Percentiles rank a stretch among this genome's conserved stretches.
These are phyloP conservation scores for Rheum nobile DNA, from an alignment of 148 eudicot genomes.

Conservation along the genomic window DNA sequence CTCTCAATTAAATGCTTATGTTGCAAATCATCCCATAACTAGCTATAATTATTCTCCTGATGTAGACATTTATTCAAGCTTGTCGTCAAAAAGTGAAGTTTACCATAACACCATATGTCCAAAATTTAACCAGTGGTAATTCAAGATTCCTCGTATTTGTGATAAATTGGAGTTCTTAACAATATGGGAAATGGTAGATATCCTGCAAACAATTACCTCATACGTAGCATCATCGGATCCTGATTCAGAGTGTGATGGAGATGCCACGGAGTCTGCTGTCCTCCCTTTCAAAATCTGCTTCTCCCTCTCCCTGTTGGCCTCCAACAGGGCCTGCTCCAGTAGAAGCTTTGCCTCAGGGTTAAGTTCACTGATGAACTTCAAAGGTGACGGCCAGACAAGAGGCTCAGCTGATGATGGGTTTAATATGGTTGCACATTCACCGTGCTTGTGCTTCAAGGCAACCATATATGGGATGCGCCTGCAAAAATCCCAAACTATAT, in stretches of 20 bases:
- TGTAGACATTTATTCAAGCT: background rate
- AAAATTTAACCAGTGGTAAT: background rate
- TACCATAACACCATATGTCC: background rate
- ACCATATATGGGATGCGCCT: conserved; percentile 90
- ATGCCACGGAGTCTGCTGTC: conserved; percentile 33
- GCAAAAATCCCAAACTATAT: conserved; percentile 7
- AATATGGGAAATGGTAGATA: background rate
- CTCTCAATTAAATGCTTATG: background rate
- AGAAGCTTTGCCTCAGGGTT: conserved; percentile 78
- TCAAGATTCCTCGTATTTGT: background rate
- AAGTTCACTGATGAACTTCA: conserved; percentile 89
- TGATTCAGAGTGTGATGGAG: conserved; percentile 61
- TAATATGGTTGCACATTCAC: conserved; percentile 70
- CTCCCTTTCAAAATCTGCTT: conserved; percentile 62
- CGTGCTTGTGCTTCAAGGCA: conserved; percentile 63
- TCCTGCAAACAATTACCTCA: conserved; percentile 40
- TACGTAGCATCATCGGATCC: conserved; percentile 53
- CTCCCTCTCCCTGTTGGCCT: conserved; percentile 87
- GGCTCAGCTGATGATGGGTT: conserved; percentile 94
- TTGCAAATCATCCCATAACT: background rate
- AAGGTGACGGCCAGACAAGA: conserved; percentile 94
- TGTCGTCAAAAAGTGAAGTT: background rate
- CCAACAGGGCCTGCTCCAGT: conserved; percentile 73
- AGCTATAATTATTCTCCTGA: background rate
- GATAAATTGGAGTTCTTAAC: background rate